Evolutionary conservation across 169 alveolate genomes (phyloP), one percentile per base, ranked within the genome.

Genomic region (Eimeria mitis): DNA sequence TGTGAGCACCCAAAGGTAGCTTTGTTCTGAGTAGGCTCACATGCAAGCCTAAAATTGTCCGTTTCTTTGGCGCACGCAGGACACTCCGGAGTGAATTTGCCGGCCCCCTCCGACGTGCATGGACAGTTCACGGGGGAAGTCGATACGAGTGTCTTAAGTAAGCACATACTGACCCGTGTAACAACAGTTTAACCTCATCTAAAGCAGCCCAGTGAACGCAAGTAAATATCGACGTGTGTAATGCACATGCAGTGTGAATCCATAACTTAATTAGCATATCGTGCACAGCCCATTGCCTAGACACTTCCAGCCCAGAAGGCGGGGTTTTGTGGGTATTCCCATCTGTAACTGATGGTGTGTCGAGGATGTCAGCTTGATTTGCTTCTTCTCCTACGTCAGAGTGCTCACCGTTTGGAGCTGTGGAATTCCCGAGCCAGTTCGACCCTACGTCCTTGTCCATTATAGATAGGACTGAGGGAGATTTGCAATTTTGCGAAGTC

Each of bases 121-220:
- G 94, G 83, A 21, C 94, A 87, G 65, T 87, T 87, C 94, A 87
- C 42, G 63, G 83, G 83, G 54, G 81, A 87, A 49, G 59, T 87
- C 13, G 81, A 87, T 37, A 47, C 19, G 54, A 42, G 40, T n/a
- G 54, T n/a, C 40, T 75, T 87, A 31, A 87, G 94, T 87, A 52
- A 63, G 94, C 42, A 47, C 44, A 8, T 23, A n/a, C 5, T 44
- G 28, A 28, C 2, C 49, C 31, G 79, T 70, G 31, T 37, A 25
- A 37, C 79, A 34, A 37, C 2, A 2, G 19, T 28, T n/a, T 65
- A 1, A 37, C n/a, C 44, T 7, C 28, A 34, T 34, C 11, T 21
- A 73, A 34, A 25, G 13, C 31, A 73, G 34, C 52, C 14, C 54
- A 31, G 40, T 19, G 54, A 37, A 40, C 13, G 13, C 83, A 19